Conservation (phyloP, 2,329 filamentous ascomycete species). For the Clarireedia sp. region DNA sequence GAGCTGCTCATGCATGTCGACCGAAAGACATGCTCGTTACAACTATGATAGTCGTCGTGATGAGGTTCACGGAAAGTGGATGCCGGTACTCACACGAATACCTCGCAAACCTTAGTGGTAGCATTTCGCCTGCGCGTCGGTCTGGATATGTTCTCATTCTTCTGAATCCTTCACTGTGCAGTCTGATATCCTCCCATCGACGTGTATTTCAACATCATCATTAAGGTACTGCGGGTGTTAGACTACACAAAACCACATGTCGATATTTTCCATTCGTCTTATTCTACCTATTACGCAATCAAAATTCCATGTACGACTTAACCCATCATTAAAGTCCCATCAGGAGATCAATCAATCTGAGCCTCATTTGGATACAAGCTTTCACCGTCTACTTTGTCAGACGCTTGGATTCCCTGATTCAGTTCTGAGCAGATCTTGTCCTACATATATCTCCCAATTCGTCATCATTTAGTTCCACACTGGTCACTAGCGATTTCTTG, state of each 20-base stretch:
- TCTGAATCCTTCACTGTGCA: background rate
- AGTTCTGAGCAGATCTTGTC: background rate
- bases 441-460: background rate
- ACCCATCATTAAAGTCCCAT: background rate
- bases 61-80: background rate
- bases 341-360: slow-evolving; percentile 3
- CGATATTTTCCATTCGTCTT: background rate
- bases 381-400: slow-evolving; percentile 1
- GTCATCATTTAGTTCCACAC: background rate
- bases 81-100: background rate
- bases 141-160: background rate
- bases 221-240: background rate
- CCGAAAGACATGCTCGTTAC: background rate
- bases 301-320: background rate
- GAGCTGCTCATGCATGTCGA: background rate
- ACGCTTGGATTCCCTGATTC: background rate
- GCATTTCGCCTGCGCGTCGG: slow-evolving; percentile 2
- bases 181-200: slow-evolving; percentile 1
- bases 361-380: slow-evolving; percentile 1
- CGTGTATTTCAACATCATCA: background rate
- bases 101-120: background rate
- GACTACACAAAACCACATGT: background rate
- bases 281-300: background rate
- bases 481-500: background rate
- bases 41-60: background rate